Base-by-base conservation (phyloP, 1,284 basidiomycete species). In the Cystobasidium pallidum region DNA sequence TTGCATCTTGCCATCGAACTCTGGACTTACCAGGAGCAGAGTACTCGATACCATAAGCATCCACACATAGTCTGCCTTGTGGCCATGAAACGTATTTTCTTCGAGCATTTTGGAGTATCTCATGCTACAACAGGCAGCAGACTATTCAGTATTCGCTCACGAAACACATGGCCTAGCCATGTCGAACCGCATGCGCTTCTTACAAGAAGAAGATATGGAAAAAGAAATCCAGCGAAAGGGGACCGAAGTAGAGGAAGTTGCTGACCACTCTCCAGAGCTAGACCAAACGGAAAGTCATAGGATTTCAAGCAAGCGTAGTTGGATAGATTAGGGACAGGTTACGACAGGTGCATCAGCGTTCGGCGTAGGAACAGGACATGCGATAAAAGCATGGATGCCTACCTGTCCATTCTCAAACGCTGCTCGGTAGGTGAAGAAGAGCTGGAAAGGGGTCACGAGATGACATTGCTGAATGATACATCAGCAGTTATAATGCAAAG, bases 171-270 rank as follows among this genome's bases (percentile, higher is more conserved):
- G n/a, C n/a, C n/a, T n/a, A n/a, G n/a, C n/a, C 7, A 39, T 39
- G 13, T 39, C 6, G 36, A 13, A 39, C 6, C 3, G n/a, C 11
- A 15, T 45, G 11, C 3, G 7, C n/a, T 24, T 1, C 92, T 80
- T 78, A 94, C 92, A 97, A 94, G 85, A 98, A 98, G 85, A 97
- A 96, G 71, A 99, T 85, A 80, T 98, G 94, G 82, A 99, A 96
- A 71, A 95, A 85, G 75, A 97, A 92, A 80, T 98, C 94, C n/a
- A 98, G 83, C 1, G 90, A 91, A 76, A 98, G 86, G 0, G 89
- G 86, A 11, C 95, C 95, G 82, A 98, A 99, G 83, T 95, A 99
- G 6, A 74, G 73, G 49, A 74, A 74, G 57, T 71, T 74, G 41
- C 71, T 72, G 51, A 73, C 45, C 47, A 72, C 36, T 30, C 70